phyloP scores from a whole-genome alignment of 2,329 filamentous ascomycete genomes.

The Triangularia setosa region DNA sequence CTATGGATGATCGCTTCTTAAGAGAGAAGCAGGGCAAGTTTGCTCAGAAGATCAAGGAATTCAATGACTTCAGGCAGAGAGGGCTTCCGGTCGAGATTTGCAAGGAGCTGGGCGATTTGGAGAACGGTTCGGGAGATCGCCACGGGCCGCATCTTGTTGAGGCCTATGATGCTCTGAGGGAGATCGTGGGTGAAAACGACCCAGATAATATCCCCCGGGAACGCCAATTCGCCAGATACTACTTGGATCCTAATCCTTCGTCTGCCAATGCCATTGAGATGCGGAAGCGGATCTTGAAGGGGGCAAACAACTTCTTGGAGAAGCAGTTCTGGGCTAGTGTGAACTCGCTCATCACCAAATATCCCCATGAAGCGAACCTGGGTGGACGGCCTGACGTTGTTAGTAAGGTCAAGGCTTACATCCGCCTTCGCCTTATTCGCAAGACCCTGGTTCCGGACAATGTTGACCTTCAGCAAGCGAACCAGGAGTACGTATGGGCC shows the following conservation, averaged over 20 bases:
- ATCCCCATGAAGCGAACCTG: conserved; percentile 82
- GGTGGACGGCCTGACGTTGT: conserved; percentile 84
- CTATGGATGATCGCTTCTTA: conserved; percentile 69
- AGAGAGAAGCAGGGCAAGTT: conserved; percentile 83
- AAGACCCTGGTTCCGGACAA: conserved; percentile 83
- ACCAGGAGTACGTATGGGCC: conserved; percentile 87
- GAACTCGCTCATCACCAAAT: conserved; percentile 72
- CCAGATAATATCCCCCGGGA: conserved; percentile 62
- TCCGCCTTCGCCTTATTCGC: conserved; percentile 72
- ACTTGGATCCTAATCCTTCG: conserved; percentile 69
- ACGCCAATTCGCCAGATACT: conserved; percentile 70
- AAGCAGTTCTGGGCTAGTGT: conserved; percentile 75
- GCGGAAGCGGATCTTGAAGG: conserved; percentile 74
- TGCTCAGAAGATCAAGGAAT: conserved; percentile 70
- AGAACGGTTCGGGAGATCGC: conserved; percentile 64
- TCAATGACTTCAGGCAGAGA: conserved; percentile 73
- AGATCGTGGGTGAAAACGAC: conserved; percentile 68
- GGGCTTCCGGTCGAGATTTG: conserved; percentile 66
- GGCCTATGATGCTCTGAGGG: conserved; percentile 76
- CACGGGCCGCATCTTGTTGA: conserved; percentile 72
- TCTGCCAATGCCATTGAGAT: conserved; percentile 62
- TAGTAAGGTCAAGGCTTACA: conserved; percentile 89
- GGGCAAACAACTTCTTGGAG: conserved; percentile 77
- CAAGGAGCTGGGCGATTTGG: conserved; percentile 70
- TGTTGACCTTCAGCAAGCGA: conserved; percentile 72